Conservation (phyloP, 768 basidiomycete genomes). For the Calocybe cyanea region DNA sequence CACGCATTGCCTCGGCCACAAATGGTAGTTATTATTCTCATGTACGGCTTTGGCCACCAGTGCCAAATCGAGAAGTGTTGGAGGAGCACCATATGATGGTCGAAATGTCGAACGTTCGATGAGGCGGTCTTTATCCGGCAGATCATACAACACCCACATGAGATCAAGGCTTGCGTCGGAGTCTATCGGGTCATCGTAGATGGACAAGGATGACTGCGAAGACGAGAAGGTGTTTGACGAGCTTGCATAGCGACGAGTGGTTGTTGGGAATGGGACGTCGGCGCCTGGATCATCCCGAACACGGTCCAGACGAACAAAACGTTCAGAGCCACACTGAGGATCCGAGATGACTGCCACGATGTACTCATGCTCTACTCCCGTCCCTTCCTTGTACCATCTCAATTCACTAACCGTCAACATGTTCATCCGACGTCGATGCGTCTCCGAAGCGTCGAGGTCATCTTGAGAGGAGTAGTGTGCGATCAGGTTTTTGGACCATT, state of each 20-base stretch:
- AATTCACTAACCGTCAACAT: conserved; percentile 12
- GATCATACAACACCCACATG: conserved; percentile 11
- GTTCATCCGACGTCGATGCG: conserved; percentile 7
- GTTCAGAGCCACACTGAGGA: conserved; percentile 10
- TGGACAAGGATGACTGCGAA: conserved; percentile 8
- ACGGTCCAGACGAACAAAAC: conserved; percentile 12
- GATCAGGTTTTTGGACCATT: conserved; percentile 9
- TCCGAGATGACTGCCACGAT: conserved; percentile 12
- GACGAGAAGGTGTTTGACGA: conserved; percentile 8
- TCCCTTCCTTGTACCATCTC: conserved; percentile 9
- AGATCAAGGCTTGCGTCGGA: conserved; percentile 2
- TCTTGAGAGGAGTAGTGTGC: conserved; percentile 10
- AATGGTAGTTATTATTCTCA: conserved; percentile 14
- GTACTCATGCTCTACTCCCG: conserved; percentile 12
- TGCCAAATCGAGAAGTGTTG: conserved; percentile 14
- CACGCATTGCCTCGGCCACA: conserved; percentile 12
- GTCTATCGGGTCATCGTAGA: conserved; percentile 3
- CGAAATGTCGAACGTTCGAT: conserved; percentile 12
- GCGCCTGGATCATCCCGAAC: conserved; percentile 7
- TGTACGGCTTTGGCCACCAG: conserved; percentile 10
- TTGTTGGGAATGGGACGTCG: background rate
- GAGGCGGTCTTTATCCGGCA: conserved; percentile 8
- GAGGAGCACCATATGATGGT: conserved; percentile 4
- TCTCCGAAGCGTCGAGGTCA: conserved; percentile 6
- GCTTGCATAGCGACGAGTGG: background rate